Percentiles rank a stretch among this genome's conserved stretches.
Conservation (phyloP, 768 basidiomycete genomes). For the Podaxis carcinomalis region DNA sequence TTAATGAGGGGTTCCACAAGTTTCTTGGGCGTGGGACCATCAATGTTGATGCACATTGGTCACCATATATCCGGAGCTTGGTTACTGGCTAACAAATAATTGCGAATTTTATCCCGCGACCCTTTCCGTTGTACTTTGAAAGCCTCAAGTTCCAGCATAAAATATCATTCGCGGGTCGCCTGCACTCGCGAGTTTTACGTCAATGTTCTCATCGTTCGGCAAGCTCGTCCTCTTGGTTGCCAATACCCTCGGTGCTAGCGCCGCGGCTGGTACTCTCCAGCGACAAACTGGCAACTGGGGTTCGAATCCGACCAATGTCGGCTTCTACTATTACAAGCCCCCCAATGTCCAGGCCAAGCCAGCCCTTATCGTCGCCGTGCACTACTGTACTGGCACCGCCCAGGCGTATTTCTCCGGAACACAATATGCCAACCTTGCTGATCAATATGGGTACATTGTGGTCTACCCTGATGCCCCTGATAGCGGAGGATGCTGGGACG, state of each 20-base stretch:
- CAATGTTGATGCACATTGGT: not conserved
- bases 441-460: conserved; percentile 44
- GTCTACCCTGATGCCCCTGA: conserved; percentile 45
- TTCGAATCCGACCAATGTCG: conserved; percentile 48
- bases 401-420: conserved; percentile 47
- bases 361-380: conserved; percentile 48
- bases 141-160: too few species aligned
- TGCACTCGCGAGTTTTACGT: not conserved
- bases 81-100: not conserved
- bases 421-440: conserved; percentile 45
- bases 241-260: conserved; percentile 17
- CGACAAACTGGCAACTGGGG: conserved; percentile 42
- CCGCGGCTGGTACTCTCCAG: conserved; percentile 28
- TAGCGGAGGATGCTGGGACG: conserved; percentile 50
- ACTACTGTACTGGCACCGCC: conserved; percentile 49
- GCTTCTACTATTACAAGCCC: conserved; percentile 43
- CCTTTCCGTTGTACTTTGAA: not conserved
- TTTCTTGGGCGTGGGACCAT: not conserved
- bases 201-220: not conserved
- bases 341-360: conserved; percentile 31
- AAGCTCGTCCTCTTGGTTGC: conserved; percentile 2
- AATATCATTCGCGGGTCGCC: not conserved
- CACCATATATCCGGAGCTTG: not conserved
- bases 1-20: not conserved
- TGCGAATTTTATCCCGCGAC: not conserved